Percentiles rank a stretch among this genome's conserved stretches.
phyloP scores from a whole-genome alignment of 805 yeast species.

The Pichia gijzeniarum region DNA sequence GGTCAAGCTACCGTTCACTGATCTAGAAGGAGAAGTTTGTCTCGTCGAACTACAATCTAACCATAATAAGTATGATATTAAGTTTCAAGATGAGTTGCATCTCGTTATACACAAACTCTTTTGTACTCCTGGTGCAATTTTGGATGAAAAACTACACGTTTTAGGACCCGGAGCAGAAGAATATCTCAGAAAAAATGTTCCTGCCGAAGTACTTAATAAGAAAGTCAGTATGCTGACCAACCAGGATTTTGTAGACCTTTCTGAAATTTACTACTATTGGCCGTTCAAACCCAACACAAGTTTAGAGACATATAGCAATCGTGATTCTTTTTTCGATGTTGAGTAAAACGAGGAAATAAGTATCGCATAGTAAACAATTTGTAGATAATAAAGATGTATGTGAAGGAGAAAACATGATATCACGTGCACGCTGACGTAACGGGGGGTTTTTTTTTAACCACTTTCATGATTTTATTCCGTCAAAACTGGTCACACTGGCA shows the following conservation, averaged over 20 bases:
- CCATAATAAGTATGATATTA: constrained; percentile 23
- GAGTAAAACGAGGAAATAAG: too few relatives aligned
- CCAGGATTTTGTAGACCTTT: constrained; percentile 49
- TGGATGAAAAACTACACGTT: constrained; percentile 41
- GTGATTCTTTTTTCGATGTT: constrained; percentile 4
- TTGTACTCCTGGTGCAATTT: constrained; percentile 35
- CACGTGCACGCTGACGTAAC: too few relatives aligned
- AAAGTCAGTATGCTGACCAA: constrained; percentile 42
- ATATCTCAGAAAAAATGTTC: constrained; percentile 34
- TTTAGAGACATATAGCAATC: constrained; percentile 16
- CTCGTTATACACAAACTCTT: constrained; percentile 58
- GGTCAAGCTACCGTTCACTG: constrained; percentile 20
- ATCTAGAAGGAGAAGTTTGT: constrained; percentile 22
- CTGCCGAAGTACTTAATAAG: constrained; percentile 36
- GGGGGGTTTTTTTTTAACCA: neutral
- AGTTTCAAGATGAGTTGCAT: constrained; percentile 53
- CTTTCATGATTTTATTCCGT: neutral
- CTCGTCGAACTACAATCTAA: constrained; percentile 29
- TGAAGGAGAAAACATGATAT: too few relatives aligned
- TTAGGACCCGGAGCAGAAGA: constrained; percentile 81
- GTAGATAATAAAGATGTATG: neutral
- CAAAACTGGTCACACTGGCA: too few relatives aligned
- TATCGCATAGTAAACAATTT: constrained; percentile 1
- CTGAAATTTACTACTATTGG: constrained; percentile 59
- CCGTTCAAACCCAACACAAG: constrained; percentile 62